Conservation (phyloP, 2,329 filamentous ascomycete genomes). For the Tetracladium maxilliforme region DNA sequence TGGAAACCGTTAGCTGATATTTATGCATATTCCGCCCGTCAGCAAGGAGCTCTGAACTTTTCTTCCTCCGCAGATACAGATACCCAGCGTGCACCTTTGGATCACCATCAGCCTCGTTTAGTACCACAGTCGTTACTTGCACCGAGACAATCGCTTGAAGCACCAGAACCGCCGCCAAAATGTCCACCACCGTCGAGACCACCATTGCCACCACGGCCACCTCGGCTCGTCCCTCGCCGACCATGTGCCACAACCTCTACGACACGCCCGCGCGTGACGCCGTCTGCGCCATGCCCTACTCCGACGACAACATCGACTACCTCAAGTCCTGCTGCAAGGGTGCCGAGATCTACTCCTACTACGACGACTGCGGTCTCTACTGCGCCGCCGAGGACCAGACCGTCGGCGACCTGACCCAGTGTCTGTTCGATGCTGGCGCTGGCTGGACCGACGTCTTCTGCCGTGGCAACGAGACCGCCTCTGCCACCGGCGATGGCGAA, state of each 20-base stretch:
- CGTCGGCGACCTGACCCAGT: constrained; percentile 18
- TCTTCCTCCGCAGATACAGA: too few relatives aligned
- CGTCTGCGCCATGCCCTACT: constrained; percentile 25
- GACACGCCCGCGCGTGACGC: constrained; percentile 26
- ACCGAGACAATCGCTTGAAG: too few relatives aligned
- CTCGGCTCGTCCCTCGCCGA: constrained; percentile 6
- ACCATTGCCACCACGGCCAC: constrained; percentile 10
- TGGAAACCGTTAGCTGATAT: too few relatives aligned
- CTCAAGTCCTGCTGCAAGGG: constrained; percentile 28
- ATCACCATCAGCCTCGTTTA: too few relatives aligned
- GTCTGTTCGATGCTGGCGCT: constrained; percentile 23
- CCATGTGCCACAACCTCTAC: constrained; percentile 17
- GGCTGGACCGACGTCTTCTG: constrained; percentile 25
- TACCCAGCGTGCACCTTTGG: too few relatives aligned
- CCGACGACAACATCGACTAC: constrained; percentile 23
- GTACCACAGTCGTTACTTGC: too few relatives aligned
- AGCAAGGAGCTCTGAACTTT: too few relatives aligned
- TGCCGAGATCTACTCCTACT: constrained; percentile 27
- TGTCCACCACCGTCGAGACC: too few relatives aligned
- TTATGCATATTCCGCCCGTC: too few relatives aligned
- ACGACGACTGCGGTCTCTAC: constrained; percentile 32
- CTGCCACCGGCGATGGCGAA: constrained; percentile 18
- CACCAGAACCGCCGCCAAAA: too few relatives aligned
- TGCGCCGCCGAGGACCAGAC: constrained; percentile 26
- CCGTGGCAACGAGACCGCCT: constrained; percentile 18